A percentile compares a stretch with the other conserved stretches of the same genome.
phyloP scores from a whole-genome alignment of 306 rosid species.

The Cicer arietinum region DNA sequence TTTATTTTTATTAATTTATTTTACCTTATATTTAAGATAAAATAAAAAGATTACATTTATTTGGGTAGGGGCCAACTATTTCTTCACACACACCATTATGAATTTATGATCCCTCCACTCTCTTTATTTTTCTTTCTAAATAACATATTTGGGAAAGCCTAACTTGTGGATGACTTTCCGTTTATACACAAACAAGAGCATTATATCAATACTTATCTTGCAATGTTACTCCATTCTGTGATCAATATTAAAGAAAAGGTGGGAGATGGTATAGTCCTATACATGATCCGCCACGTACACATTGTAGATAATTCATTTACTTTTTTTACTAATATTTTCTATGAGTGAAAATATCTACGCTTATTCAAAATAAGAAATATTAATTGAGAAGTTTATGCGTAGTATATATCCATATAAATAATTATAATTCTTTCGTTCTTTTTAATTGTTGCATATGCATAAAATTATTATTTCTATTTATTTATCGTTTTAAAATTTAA shows the following conservation, averaged over 20 bases:
- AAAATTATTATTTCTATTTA: too few species aligned
- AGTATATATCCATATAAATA: too few species aligned
- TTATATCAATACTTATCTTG: not conserved
- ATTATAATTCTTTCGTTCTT: too few species aligned
- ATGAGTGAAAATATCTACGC: not conserved
- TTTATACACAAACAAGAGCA: conserved; percentile 28
- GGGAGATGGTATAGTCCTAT: not conserved
- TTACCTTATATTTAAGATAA: too few species aligned
- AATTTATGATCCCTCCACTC: conserved; percentile 43
- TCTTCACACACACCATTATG: conserved; percentile 34
- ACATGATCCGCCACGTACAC: not conserved
- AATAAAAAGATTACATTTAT: too few species aligned
- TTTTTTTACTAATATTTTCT: not conserved
- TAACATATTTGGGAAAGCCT: conserved; percentile 49
- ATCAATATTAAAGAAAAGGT: not conserved
- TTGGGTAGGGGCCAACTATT: not conserved
- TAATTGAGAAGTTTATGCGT: not conserved
- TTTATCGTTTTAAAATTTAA: too few species aligned
- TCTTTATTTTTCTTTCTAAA: conserved; percentile 18
- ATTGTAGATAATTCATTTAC: not conserved
- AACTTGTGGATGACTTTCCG: conserved; percentile 19
- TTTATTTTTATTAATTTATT: too few species aligned
- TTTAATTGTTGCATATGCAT: too few species aligned
- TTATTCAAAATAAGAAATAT: not conserved
- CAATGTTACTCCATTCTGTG: conserved; percentile 19